phyloP scores from a whole-genome alignment of 257 asterid species.

The Salvia splendens region DNA sequence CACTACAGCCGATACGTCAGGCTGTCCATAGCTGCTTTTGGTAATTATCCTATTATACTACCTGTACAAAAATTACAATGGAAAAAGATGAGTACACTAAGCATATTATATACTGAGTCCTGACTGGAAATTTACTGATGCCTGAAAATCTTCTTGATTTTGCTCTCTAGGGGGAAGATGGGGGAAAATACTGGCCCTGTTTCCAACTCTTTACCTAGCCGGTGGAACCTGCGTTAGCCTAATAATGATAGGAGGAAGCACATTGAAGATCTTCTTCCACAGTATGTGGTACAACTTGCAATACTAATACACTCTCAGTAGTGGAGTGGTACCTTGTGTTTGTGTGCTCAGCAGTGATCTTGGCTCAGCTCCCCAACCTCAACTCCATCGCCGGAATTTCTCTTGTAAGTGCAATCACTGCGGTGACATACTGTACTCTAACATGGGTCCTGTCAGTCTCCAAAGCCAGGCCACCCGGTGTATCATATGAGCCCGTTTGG shows the following conservation, averaged over 20 bases:
- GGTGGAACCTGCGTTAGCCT: constrained; percentile 93
- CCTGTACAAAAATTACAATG: neutral
- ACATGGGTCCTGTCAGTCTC: constrained; percentile 69
- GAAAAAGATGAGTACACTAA: neutral
- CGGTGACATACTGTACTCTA: constrained; percentile 69
- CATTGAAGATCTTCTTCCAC: constrained; percentile 65
- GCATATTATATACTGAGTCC: too few species aligned
- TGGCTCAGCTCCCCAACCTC: constrained; percentile 84
- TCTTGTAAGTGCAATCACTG: constrained; percentile 66
- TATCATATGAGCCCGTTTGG: constrained; percentile 47
- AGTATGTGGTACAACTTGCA: constrained; percentile 44
- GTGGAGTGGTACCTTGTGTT: constrained; percentile 74
- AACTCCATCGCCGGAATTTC: constrained; percentile 89
- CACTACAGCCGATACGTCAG: constrained; percentile 84
- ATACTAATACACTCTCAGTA: constrained; percentile 39
- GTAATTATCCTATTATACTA: constrained; percentile 35
- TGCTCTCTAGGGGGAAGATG: constrained; percentile 58
- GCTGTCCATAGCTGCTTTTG: constrained; percentile 80
- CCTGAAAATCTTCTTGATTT: neutral
- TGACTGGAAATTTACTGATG: neutral
- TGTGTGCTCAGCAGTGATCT: constrained; percentile 55
- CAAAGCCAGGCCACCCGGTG: constrained; percentile 50
- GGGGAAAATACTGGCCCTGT: constrained; percentile 66
- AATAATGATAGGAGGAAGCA: constrained; percentile 78
- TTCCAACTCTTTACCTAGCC: constrained; percentile 81